phyloP scores from a whole-genome alignment of 441 rosid genomes.

The Breynia disticha region DNA sequence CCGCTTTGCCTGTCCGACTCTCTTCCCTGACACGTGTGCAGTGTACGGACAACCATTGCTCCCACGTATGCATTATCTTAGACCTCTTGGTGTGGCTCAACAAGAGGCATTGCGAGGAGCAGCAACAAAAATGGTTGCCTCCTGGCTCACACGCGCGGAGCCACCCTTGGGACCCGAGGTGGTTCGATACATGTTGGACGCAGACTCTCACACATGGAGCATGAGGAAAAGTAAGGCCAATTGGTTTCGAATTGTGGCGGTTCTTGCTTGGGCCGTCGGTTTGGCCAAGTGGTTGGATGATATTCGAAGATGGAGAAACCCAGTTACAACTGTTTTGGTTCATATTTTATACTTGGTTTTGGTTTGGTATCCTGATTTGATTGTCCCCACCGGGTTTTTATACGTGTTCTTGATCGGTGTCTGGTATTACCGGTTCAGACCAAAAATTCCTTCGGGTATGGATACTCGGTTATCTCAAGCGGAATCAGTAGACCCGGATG shows the following conservation, averaged over 20 bases:
- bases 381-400: slow-evolving; percentile 71
- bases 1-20: slow-evolving; percentile 67
- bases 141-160: slow-evolving; percentile 72
- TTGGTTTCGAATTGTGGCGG: slow-evolving; percentile 86
- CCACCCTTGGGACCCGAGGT: slow-evolving; percentile 87
- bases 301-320: slow-evolving; percentile 72
- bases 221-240: slow-evolving; percentile 91
- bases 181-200: slow-evolving; percentile 82
- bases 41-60: slow-evolving; percentile 75
- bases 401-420: slow-evolving; percentile 72
- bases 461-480: slow-evolving; percentile 83
- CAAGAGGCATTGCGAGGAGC: slow-evolving; percentile 91
- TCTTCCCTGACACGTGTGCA: slow-evolving; percentile 67
- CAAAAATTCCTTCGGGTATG: slow-evolving; percentile 86
- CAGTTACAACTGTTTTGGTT: slow-evolving; percentile 68
- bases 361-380: slow-evolving; percentile 89
- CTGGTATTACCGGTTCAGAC: slow-evolving; percentile 84
- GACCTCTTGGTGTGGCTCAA: slow-evolving; percentile 85
- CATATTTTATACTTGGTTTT: slow-evolving; percentile 73
- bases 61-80: slow-evolving; percentile 84
- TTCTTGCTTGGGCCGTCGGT: slow-evolving; percentile 87
- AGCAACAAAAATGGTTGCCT: slow-evolving; percentile 77
- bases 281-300: slow-evolving; percentile 80
- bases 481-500: slow-evolving; percentile 69
- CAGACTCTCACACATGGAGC: slow-evolving; percentile 92